phyloP scores from a whole-genome alignment of 768 basidiomycete genomes.

The Hericium rajendrae region DNA sequence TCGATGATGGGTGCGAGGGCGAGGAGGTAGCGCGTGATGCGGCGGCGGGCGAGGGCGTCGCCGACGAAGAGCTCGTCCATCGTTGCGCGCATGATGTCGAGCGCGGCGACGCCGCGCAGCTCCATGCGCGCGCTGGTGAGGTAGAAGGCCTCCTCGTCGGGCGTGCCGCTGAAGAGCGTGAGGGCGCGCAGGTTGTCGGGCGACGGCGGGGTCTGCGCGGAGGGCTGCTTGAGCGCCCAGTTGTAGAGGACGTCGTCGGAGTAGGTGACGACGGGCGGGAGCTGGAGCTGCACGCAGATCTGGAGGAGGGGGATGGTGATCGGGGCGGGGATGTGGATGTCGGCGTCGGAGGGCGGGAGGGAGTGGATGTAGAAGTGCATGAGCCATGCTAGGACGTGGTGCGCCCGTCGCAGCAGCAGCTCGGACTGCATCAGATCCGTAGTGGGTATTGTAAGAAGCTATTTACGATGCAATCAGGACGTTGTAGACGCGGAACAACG shows the following conservation, averaged over 20 bases:
- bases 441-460: constrained; percentile 34
- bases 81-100: constrained; percentile 75
- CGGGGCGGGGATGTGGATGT: constrained; percentile 55
- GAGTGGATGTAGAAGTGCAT: constrained; percentile 50
- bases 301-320: constrained; percentile 70
- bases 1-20: constrained; percentile 57
- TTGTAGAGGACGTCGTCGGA: constrained; percentile 91
- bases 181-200: constrained; percentile 53
- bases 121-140: constrained; percentile 81
- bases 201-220: constrained; percentile 26
- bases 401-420: constrained; percentile 40
- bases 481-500: background rate
- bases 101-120: constrained; percentile 71
- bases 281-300: constrained; percentile 57
- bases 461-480: constrained; percentile 4
- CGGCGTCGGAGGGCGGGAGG: constrained; percentile 17
- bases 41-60: constrained; percentile 36
- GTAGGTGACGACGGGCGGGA: constrained; percentile 86
- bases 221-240: constrained; percentile 33
- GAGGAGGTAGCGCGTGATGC: constrained; percentile 51
- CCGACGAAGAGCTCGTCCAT: constrained; percentile 85
- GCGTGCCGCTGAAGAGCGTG: constrained; percentile 68
- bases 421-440: constrained; percentile 29
- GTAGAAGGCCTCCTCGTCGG: constrained; percentile 83
- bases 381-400: constrained; percentile 44